phyloP scores from a whole-genome alignment of 2,329 filamentous ascomycete genomes.

The Emergomyces pasteurianus region DNA sequence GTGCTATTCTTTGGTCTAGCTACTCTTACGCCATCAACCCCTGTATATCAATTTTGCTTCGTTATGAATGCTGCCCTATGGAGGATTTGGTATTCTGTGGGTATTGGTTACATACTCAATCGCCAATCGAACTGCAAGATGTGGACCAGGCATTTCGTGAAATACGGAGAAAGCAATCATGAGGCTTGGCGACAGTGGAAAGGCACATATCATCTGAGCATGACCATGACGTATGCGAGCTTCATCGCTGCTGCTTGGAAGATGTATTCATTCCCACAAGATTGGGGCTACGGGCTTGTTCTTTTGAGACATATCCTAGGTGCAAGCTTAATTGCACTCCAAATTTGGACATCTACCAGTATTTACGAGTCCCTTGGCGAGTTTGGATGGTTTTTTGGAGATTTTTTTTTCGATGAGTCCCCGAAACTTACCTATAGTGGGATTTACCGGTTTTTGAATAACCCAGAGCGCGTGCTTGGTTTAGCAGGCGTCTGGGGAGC shows the following conservation, averaged over 20 bases:
- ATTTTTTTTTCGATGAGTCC: slow-evolving; percentile 91
- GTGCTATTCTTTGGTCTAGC: slow-evolving; percentile 64
- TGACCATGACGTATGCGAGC: slow-evolving; percentile 76
- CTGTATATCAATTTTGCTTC: slow-evolving; percentile 64
- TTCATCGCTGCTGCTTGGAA: slow-evolving; percentile 92
- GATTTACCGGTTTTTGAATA: slow-evolving; percentile 97
- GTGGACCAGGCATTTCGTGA: slow-evolving; percentile 96
- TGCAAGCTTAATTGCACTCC: slow-evolving; percentile 65
- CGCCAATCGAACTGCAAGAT: slow-evolving; percentile 80
- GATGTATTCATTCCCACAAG: slow-evolving; percentile 75
- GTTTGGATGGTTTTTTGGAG: slow-evolving; percentile 98
- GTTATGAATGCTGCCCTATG: slow-evolving; percentile 67
- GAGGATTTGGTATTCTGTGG: slow-evolving; percentile 85
- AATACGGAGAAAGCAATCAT: slow-evolving; percentile 78
- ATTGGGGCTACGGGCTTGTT: slow-evolving; percentile 79
- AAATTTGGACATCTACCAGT: slow-evolving; percentile 84
- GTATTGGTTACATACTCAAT: slow-evolving; percentile 73
- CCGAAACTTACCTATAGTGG: slow-evolving; percentile 89
- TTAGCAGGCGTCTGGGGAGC: slow-evolving; percentile 93
- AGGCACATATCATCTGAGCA: slow-evolving; percentile 84
- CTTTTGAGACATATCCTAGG: slow-evolving; percentile 82
- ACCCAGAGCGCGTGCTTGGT: slow-evolving; percentile 87
- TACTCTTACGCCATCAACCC: slow-evolving; percentile 63
- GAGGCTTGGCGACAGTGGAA: slow-evolving; percentile 99
- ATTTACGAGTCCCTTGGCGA: slow-evolving; percentile 94